Conservation (phyloP, 2,329 filamentous ascomycete genomes). For the Talaromyces verruculosus region DNA sequence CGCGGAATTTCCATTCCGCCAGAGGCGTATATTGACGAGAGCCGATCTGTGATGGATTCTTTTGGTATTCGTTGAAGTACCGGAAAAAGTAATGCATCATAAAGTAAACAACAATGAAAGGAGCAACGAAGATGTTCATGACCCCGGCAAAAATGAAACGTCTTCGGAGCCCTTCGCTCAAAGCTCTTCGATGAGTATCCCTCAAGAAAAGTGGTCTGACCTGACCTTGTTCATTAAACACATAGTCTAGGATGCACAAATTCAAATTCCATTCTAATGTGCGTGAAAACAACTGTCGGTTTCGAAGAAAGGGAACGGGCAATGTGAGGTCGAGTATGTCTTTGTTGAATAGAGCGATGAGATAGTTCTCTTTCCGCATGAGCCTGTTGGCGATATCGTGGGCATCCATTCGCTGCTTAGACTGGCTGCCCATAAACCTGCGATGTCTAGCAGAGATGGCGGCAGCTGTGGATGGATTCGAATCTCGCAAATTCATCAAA, state of each 20-base stretch:
- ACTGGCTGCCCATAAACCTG: constrained; percentile 73
- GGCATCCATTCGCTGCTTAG: constrained; percentile 90
- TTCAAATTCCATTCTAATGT: constrained; percentile 91
- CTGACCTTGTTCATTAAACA: constrained; percentile 87
- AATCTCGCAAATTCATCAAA: constrained; percentile 78
- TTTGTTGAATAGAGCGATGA: constrained; percentile 97
- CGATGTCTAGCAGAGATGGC: constrained; percentile 60
- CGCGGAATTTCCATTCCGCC: constrained; percentile 96
- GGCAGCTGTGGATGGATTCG: constrained; percentile 78
- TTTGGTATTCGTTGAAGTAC: constrained; percentile 97
- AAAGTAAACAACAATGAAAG: constrained; percentile 83
- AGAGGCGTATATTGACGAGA: constrained; percentile 87
- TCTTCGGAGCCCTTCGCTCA: constrained; percentile 74
- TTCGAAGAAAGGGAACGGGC: constrained; percentile 77
- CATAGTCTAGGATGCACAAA: constrained; percentile 86
- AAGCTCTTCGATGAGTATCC: constrained; percentile 71
- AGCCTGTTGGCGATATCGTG: constrained; percentile 95
- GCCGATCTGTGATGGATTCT: constrained; percentile 83
- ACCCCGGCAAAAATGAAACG: constrained; percentile 81
- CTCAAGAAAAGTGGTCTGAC: constrained; percentile 83
- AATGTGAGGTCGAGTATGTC: constrained; percentile 86
- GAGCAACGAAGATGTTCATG: constrained; percentile 82
- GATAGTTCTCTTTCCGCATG: constrained; percentile 95
- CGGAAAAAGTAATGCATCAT: constrained; percentile 89
- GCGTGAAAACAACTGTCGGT: constrained; percentile 79